Conservation (phyloP, 176 grass and related monocot genomes). For the Pharus latifolius region DNA sequence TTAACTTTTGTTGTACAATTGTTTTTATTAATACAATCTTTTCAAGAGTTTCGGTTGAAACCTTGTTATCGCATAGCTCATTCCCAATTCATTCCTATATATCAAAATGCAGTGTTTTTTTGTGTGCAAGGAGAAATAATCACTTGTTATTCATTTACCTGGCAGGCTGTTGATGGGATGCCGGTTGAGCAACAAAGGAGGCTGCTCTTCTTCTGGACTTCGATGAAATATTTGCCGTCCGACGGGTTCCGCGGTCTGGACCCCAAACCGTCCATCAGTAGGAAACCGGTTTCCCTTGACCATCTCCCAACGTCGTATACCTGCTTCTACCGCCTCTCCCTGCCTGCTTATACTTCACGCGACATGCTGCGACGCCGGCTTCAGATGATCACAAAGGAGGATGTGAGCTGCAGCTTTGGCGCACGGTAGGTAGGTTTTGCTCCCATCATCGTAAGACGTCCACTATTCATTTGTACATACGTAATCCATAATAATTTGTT, state of each 20-base stretch:
- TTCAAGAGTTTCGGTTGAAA: too few species aligned
- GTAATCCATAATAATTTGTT: too few species aligned
- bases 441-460: not conserved
- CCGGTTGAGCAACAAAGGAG: conserved; percentile 26
- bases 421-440: not conserved
- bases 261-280: conserved; percentile 41
- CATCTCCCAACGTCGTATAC: conserved; percentile 54
- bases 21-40: too few species aligned
- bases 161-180: conserved; percentile 44
- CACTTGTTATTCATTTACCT: not conserved
- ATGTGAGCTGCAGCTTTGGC: conserved; percentile 57
- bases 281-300: conserved; percentile 17
- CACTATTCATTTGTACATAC: not conserved
- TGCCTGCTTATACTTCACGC: conserved; percentile 36
- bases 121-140: too few species aligned
- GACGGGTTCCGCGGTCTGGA: conserved; percentile 41
- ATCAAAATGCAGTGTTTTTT: too few species aligned
- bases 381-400: conserved; percentile 40
- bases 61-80: too few species aligned
- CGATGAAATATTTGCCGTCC: conserved; percentile 41
- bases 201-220: conserved; percentile 73
- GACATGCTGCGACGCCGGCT: conserved; percentile 30
- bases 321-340: conserved; percentile 45
- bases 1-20: too few species aligned
- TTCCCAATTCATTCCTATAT: too few species aligned